Base-by-base conservation (phyloP, 441 rosid species). In the Populus hybrid region DNA sequence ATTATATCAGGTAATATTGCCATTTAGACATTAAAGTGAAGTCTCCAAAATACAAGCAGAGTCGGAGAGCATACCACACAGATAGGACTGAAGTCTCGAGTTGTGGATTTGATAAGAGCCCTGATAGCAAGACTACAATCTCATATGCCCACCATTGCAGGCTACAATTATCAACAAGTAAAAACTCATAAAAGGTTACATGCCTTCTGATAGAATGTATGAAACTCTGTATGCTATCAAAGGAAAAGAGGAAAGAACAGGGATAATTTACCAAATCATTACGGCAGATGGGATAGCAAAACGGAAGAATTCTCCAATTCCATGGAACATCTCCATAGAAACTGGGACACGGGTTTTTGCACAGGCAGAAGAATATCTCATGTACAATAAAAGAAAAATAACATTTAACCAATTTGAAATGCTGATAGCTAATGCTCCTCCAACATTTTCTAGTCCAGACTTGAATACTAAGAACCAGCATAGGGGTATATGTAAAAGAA, bases 241-340 rank as follows among this genome's bases (percentile, higher is more conserved):
- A 71, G 24, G 31, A 56, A 45, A 45, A 65, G 10, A 38, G 63
- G 23, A 4, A 14, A 21, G 45, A 28, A 56, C 50, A 61, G 64
- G 1, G 33, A 72, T 24, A 14, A 45, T 26, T 71, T 90, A 94
- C 99, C 99, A 95, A 72, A 88, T 64, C 99, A 95, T 93, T 23
- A 85, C 78, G 16, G 94, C 89, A 71, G 99, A 95, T 42, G 99
- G 94, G 74, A 95, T 56, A 1, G 93, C 98, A 2, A 91, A 83
- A 21, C 88, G 86, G 63, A 92, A 91, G 79, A 94, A 94, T 83
- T 92, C 93, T 73, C 76, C 56, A 70, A 88, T 82, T 78, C 90
- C 97, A 33, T 24, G 78, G 78, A 90, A 87, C 12, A 90, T 61
- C 76, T 87, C 91, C 86, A 79, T 78, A 1, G 92, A 81, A 71